Evolutionary conservation across 352 stramenopile species (phyloP).

Genomic region (Phytophthora aleatoria): DNA sequence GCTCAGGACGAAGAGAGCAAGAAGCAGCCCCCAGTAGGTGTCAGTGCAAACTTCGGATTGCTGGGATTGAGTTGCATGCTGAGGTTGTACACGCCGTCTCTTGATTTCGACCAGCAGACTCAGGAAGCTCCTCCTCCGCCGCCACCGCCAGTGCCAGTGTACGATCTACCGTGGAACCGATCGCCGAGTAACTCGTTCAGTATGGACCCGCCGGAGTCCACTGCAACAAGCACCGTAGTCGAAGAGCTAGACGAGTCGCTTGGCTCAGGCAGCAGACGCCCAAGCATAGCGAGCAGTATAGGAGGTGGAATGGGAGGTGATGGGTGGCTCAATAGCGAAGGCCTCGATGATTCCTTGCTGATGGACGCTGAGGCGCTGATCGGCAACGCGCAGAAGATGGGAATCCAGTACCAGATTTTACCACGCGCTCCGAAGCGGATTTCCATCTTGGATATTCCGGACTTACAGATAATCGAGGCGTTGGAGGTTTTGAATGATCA

Average conservation of each 20-base stretch:
- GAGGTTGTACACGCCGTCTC: slow-evolving; percentile 58
- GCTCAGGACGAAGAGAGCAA: slow-evolving; percentile 44
- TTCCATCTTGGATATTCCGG: slow-evolving; percentile 68
- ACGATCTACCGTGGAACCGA: slow-evolving; percentile 70
- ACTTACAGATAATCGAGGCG: slow-evolving; percentile 70
- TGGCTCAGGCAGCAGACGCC: slow-evolving; percentile 24
- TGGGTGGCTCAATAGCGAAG: slow-evolving; percentile 32
- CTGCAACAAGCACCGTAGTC: slow-evolving; percentile 28
- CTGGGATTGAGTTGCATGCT: slow-evolving; percentile 55
- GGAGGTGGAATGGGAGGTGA: slow-evolving; percentile 21
- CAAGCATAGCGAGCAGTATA: slow-evolving; percentile 32
- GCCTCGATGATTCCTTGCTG: slow-evolving; percentile 58
- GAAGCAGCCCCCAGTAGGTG: slow-evolving; percentile 51
- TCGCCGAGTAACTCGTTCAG: slow-evolving; percentile 36
- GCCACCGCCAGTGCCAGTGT: slow-evolving; percentile 28
- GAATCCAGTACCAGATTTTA: slow-evolving; percentile 63
- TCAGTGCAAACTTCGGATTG: slow-evolving; percentile 51
- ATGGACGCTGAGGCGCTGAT: slow-evolving; percentile 75
- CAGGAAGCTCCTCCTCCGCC: slow-evolving; percentile 32
- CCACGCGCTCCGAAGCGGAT: slow-evolving; percentile 58
- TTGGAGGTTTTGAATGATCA: slow-evolving; percentile 34
- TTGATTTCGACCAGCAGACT: slow-evolving; percentile 50
- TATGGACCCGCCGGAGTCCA: slow-evolving; percentile 29
- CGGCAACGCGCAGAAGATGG: slow-evolving; percentile 74
- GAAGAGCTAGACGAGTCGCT: slow-evolving; percentile 34